Base-by-base conservation (phyloP, 1,284 basidiomycete genomes). In the Porogramme epimiltina region DNA sequence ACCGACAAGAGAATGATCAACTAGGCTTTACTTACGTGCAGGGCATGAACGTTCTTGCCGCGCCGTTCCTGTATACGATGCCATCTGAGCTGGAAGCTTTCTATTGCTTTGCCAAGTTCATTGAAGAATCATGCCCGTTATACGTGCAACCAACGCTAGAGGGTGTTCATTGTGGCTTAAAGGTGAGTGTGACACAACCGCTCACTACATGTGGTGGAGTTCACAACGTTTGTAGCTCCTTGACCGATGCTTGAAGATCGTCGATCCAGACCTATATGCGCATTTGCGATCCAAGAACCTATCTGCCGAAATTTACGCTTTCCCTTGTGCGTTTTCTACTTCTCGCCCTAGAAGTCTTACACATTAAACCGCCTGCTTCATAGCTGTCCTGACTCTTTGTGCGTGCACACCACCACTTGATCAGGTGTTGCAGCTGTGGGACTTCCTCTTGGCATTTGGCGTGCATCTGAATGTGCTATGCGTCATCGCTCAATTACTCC, bases 41-140 rank as follows among this genome's bases (percentile, higher is more conserved):
- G 71, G 95, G 95, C 31, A 98, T 98, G 95, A 99, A 99, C 69
- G 96, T 98, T 34, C 83, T 99, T 26, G 93, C 95, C 16, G 96
- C 96, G 0, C 96, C 96, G 0, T 98, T 98, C 70, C 79, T 99
- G 37, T 98, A 97, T 68, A 93, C 91, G 10, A 90, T 98, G 84
- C 93, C 94, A 1, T 93, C 92, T 5, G 94, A 99, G 71, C 73
- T 98, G 10, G 96, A 99, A 70, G 96, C 96, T 0, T 99, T 98
- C 71, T 91, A 89, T 54, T 97, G 93, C 70, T 98, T 98, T 66
- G 84, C 91, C 25, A 88, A 88, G 58, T 98, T 99, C 66, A 97
- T 98, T 62, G 95, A 98, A 73, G 82, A 89, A 52, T 87, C 82
- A 13, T 98, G 95, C 71, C 96, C 95, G 13, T 74, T 95, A 22